Percentiles rank a stretch among this genome's conserved stretches.
These are phyloP conservation scores for Aspergillus oerlinghausenensis DNA, from an alignment of 2,329 filamentous ascomycete genomes.

Conservation along the genomic window DNA sequence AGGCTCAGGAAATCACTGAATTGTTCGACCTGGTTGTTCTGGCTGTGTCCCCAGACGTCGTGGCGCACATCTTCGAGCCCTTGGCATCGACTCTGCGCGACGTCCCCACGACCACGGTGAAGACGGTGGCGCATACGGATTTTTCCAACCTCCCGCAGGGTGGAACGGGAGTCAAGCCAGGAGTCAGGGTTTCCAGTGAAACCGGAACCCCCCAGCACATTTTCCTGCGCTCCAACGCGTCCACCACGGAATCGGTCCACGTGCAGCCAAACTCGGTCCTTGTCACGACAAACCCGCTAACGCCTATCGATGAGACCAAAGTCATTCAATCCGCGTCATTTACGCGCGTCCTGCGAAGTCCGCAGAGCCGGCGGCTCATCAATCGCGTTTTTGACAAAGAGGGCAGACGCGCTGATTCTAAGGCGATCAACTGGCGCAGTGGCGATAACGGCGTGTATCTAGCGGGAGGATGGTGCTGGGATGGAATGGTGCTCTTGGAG, in stretches of 20 bases:
- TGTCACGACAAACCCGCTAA: constrained; percentile 51
- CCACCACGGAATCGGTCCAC: constrained; percentile 51
- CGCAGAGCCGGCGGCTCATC: constrained; percentile 45
- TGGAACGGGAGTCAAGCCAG: constrained; percentile 2
- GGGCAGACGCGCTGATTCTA: background rate
- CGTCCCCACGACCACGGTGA: constrained; percentile 46
- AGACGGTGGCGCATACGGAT: constrained; percentile 46
- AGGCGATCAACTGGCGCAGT: constrained; percentile 40
- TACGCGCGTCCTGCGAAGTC: constrained; percentile 50
- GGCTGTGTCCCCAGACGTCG: constrained; percentile 53
- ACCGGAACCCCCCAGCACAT: constrained; percentile 26
- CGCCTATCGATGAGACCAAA: constrained; percentile 34
- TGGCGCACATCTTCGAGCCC: constrained; percentile 46
- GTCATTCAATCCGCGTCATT: constrained; percentile 47
- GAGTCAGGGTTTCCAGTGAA: background rate
- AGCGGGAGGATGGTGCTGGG: constrained; percentile 60
- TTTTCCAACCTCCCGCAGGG: constrained; percentile 12
- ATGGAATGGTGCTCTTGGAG: constrained; percentile 60
- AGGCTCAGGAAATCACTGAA: constrained; percentile 3
- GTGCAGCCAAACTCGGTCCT: constrained; percentile 48
- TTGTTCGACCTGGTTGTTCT: constrained; percentile 42
- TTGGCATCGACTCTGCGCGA: constrained; percentile 15
- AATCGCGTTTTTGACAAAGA: constrained; percentile 41
- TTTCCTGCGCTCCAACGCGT: constrained; percentile 25
- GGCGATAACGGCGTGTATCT: constrained; percentile 53